Conservation (phyloP, 1,284 basidiomycete genomes). For the Microbotryum silenes-acaulis region DNA sequence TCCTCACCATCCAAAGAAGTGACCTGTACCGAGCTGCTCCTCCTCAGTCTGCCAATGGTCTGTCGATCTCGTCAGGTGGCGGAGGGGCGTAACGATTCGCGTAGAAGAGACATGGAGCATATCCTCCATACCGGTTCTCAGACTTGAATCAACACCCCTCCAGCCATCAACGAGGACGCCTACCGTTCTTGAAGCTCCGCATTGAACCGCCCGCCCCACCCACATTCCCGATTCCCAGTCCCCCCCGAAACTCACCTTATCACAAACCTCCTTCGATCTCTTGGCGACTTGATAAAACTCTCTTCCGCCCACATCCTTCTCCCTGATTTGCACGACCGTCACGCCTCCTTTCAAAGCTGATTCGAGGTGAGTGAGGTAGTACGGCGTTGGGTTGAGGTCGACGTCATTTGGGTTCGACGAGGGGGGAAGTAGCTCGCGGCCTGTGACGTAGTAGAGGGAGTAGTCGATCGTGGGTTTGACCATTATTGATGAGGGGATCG, state of each 20-base stretch:
- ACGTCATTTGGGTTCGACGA: slow-evolving; percentile 18
- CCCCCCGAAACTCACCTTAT: slow-evolving; percentile 44
- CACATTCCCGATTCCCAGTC: not conserved
- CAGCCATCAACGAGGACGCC: too few relatives aligned
- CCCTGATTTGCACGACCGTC: slow-evolving; percentile 79
- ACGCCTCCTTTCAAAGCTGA: slow-evolving; percentile 77
- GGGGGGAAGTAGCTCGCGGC: slow-evolving; percentile 13
- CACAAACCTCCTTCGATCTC: slow-evolving; percentile 64
- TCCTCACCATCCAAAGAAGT: too few relatives aligned
- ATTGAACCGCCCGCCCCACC: not conserved
- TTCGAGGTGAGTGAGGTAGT: slow-evolving; percentile 47
- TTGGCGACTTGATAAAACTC: slow-evolving; percentile 77
- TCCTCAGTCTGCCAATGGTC: too few relatives aligned
- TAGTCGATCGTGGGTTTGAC: slow-evolving; percentile 51
- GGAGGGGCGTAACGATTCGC: too few relatives aligned
- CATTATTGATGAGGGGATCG: slow-evolving; percentile 7
- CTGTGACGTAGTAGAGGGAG: slow-evolving; percentile 54
- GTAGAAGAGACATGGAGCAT: too few relatives aligned
- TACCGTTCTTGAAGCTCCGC: not conserved
- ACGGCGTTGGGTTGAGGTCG: not conserved
- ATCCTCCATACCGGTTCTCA: too few relatives aligned
- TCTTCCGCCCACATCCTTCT: slow-evolving; percentile 69
- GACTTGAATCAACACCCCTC: too few relatives aligned
- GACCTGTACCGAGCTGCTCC: too few relatives aligned
- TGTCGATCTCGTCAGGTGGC: too few relatives aligned